phyloP scores from a whole-genome alignment of 208 protist genomes.

The Herpetomonas tarakana region DNA sequence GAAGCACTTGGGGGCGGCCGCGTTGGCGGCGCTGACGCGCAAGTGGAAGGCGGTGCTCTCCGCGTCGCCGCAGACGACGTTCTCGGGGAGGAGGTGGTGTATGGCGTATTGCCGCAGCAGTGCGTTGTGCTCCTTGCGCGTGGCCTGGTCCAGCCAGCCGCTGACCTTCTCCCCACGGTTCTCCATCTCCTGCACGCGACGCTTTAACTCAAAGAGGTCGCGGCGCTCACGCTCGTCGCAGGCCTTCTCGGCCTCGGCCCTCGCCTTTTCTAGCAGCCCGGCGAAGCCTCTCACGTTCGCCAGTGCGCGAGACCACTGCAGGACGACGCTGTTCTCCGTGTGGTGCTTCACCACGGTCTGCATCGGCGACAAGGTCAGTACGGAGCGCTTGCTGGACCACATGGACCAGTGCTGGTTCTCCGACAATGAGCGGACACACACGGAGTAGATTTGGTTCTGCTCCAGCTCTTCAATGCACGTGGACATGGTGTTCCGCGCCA shows the following conservation, averaged over 20 bases:
- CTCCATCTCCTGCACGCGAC: conserved; percentile 74
- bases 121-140: conserved; percentile 72
- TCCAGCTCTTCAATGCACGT: conserved; percentile 51
- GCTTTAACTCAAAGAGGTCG: conserved; percentile 83
- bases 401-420: conserved; percentile 81
- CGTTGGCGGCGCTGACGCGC: conserved; percentile 29
- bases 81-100: conserved; percentile 64
- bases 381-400: conserved; percentile 68
- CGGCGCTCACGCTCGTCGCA: conserved; percentile 77
- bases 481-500: conserved; percentile 52
- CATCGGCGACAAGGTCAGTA: conserved; percentile 81
- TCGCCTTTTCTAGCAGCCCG: conserved; percentile 37
- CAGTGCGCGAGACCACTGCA: conserved; percentile 62
- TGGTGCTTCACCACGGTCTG: conserved; percentile 45
- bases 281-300: conserved; percentile 48
- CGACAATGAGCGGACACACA: conserved; percentile 77
- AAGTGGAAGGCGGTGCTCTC: conserved; percentile 63
- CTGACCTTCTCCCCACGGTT: conserved; percentile 35
- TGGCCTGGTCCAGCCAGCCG: conserved; percentile 39
- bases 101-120: conserved; percentile 61
- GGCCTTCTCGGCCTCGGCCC: conserved; percentile 52
- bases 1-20: conserved; percentile 22
- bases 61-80: conserved; percentile 53
- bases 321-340: conserved; percentile 63
- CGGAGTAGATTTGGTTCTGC: conserved; percentile 80